A percentile compares a stretch with the other conserved stretches of the same genome.
phyloP scores from a whole-genome alignment of 805 yeast species.

The Metschnikowia cerradonensis region DNA sequence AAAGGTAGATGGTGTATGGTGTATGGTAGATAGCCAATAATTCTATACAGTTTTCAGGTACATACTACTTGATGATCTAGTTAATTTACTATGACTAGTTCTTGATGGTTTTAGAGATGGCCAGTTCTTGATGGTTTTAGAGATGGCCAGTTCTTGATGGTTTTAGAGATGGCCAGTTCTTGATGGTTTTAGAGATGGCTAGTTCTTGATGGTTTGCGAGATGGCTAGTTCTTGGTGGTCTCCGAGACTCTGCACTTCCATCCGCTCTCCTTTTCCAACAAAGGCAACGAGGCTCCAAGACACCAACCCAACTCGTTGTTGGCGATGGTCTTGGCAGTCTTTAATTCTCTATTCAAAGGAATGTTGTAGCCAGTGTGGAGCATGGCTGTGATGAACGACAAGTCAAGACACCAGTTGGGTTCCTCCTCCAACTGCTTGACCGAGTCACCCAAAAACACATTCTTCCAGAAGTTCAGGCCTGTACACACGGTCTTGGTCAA shows the following conservation, averaged over 20 bases:
- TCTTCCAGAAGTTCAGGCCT: conserved; percentile 77
- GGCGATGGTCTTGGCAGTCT: conserved; percentile 85
- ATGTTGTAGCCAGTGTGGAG: conserved; percentile 96
- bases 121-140: too few relatives aligned
- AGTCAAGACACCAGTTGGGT: conserved; percentile 93
- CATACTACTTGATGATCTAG: too few relatives aligned
- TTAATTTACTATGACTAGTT: too few relatives aligned
- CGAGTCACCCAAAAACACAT: conserved; percentile 61
- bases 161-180: conserved; percentile 16
- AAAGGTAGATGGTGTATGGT: too few relatives aligned
- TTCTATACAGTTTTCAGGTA: too few relatives aligned
- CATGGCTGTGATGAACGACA: conserved; percentile 84
- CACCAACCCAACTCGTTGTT: conserved; percentile 98
- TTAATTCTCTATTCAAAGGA: conserved; percentile 83
- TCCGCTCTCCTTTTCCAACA: conserved; percentile 58
- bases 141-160: background rate
- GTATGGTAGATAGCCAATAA: too few relatives aligned
- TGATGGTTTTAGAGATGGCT: too few relatives aligned
- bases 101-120: conserved; percentile 17
- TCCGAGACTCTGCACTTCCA: conserved; percentile 63
- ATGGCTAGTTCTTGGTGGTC: background rate
- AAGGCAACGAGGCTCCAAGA: conserved; percentile 92
- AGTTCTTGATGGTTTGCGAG: background rate
- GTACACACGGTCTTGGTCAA: conserved; percentile 81
- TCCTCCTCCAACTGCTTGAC: conserved; percentile 63